A percentile compares a stretch with the other conserved stretches of the same genome.
Evolutionary conservation across 768 basidiomycete species (phyloP).

Genomic region (Mycena rosella): DNA sequence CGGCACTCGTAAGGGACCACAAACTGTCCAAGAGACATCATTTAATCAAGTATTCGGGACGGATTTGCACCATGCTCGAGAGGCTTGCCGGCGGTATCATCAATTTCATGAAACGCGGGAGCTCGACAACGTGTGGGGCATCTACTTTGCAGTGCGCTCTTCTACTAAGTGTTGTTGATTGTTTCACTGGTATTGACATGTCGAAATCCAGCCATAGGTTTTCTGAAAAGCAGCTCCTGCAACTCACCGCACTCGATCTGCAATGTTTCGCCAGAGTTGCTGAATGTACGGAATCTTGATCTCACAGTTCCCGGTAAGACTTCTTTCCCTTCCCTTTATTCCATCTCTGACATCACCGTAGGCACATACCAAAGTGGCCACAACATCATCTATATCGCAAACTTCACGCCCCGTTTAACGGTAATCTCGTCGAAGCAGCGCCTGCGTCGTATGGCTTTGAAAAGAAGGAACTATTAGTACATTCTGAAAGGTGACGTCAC

Average conservation of each 20-base stretch:
- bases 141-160: slow-evolving; percentile 84
- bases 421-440: no score
- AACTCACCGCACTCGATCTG: slow-evolving; percentile 90
- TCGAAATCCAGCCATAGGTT: slow-evolving; percentile 67
- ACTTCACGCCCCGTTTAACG: no score
- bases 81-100: slow-evolving; percentile 89
- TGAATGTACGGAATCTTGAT: slow-evolving; percentile 92
- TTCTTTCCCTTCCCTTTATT: not conserved
- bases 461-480: no score
- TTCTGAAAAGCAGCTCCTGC: slow-evolving; percentile 97
- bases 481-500: no score
- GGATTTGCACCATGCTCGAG: slow-evolving; percentile 92
- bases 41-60: slow-evolving; percentile 95
- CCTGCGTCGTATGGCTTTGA: no score
- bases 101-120: slow-evolving; percentile 89
- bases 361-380: slow-evolving; percentile 83
- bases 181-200: not conserved
- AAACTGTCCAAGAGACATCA: slow-evolving; percentile 94
- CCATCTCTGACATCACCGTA: slow-evolving; percentile 42
- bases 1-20: slow-evolving; percentile 82
- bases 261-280: slow-evolving; percentile 96
- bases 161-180: no score
- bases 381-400: no score
- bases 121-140: slow-evolving; percentile 98
- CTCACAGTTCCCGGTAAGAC: slow-evolving; percentile 91